These are phyloP conservation scores for Diaporthe vaccinii DNA, from an alignment of 2,329 filamentous ascomycete genomes.

Conservation along the genomic window DNA sequence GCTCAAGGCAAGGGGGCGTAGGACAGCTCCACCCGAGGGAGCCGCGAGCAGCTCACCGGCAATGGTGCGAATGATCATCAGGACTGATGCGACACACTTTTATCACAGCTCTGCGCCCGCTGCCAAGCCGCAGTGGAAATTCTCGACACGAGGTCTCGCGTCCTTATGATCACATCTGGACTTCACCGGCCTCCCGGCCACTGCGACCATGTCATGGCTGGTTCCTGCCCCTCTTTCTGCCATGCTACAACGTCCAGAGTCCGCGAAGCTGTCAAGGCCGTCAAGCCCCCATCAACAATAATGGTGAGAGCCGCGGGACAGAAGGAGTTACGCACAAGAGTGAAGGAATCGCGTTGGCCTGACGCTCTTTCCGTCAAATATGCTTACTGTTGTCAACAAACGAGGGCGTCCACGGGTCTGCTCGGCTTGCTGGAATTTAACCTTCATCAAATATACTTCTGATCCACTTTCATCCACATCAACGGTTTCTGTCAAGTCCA, in stretches of 20 bases:
- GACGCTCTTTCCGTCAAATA: not conserved
- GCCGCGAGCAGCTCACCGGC: not conserved
- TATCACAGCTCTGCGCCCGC: too few relatives aligned
- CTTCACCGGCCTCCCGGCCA: not conserved
- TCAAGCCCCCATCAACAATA: not conserved
- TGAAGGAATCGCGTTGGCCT: not conserved
- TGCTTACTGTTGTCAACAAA: not conserved
- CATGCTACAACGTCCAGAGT: too few relatives aligned
- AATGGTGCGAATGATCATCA: not conserved
- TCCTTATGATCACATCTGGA: too few relatives aligned
- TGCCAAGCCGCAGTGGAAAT: not conserved
- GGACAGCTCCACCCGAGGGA: not conserved
- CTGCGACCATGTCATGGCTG: not conserved
- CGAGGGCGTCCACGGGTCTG: not conserved
- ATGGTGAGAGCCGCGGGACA: not conserved
- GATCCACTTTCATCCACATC: not conserved
- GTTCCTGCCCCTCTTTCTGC: not conserved
- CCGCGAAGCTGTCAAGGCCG: not conserved
- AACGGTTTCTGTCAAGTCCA: not conserved
- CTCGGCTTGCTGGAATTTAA: not conserved
- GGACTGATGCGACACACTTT: not conserved
- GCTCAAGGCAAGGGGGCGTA: constrained; percentile 48
- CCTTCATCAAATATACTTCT: not conserved
- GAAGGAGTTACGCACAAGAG: not conserved
- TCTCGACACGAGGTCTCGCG: not conserved